phyloP scores from a whole-genome alignment of 1,284 basidiomycete genomes.

The Uromyces viciae-fabae region DNA sequence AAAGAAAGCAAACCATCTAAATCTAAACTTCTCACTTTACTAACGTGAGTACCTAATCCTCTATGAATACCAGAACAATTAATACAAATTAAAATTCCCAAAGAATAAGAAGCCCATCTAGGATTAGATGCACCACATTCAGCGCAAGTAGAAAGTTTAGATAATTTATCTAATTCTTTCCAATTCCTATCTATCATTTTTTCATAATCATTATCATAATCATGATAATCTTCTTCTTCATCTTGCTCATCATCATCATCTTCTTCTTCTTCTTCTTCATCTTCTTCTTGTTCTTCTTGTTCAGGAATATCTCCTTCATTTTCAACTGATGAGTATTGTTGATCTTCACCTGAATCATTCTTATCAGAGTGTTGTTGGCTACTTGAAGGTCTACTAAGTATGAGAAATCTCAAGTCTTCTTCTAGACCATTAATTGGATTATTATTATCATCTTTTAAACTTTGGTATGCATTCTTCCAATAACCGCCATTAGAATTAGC shows the following conservation, averaged over 20 bases:
- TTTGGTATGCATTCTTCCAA: too few species aligned
- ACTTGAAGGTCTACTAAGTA: too few species aligned
- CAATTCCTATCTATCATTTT: neutral
- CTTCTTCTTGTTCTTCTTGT: conserved; percentile 4
- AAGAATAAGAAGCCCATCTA: conserved; percentile 55
- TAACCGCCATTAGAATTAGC: too few species aligned
- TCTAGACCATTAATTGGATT: too few species aligned
- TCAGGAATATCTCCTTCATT: neutral
- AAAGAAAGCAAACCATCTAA: conserved; percentile 55
- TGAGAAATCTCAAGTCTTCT: too few species aligned
- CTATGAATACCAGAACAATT: conserved; percentile 60
- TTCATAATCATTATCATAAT: neutral
- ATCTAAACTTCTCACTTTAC: conserved; percentile 59
- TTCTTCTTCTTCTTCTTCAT: neutral
- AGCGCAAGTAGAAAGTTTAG: conserved; percentile 16
- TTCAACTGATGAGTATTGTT: neutral
- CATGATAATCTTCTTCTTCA: neutral
- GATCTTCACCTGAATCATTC: neutral
- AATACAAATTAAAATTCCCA: conserved; percentile 60
- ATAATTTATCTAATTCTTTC: neutral
- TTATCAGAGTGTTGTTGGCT: too few species aligned
- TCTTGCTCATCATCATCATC: neutral
- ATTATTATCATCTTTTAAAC: too few species aligned
- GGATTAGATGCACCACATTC: conserved; percentile 51
- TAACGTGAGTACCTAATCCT: conserved; percentile 59